These are phyloP conservation scores for Melampsora larici-populina DNA, from an alignment of 1,284 basidiomycete genomes.

Conservation along the genomic window DNA sequence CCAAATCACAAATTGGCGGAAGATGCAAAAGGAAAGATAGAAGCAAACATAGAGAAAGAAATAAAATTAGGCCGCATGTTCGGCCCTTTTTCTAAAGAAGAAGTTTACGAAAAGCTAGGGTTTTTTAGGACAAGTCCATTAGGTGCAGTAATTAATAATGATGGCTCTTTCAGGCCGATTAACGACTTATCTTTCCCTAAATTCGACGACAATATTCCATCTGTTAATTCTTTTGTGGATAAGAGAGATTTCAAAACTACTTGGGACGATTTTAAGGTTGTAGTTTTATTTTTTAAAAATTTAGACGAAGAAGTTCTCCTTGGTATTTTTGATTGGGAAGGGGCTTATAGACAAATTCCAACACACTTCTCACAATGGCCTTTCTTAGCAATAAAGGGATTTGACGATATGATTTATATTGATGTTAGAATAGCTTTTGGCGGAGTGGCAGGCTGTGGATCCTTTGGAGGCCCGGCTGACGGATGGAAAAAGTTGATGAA, in stretches of 20 bases:
- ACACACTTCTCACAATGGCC: neutral
- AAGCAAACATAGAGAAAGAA: too few relatives aligned
- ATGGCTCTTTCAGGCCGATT: neutral
- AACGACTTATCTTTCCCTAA: slow-evolving; percentile 3
- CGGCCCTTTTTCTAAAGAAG: too few relatives aligned
- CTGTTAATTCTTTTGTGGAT: slow-evolving; percentile 4
- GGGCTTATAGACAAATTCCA: slow-evolving; percentile 16
- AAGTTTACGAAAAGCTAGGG: too few relatives aligned
- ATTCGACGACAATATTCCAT: neutral
- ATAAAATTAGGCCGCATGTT: neutral
- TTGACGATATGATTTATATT: neutral
- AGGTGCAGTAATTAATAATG: too few relatives aligned
- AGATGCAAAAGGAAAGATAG: too few relatives aligned
- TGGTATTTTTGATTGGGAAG: slow-evolving; percentile 2
- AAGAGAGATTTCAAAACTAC: neutral
- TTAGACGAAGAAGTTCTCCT: neutral
- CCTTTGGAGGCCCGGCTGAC: neutral
- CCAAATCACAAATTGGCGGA: too few relatives aligned
- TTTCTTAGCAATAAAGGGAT: neutral
- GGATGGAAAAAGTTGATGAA: neutral
- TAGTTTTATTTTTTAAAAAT: neutral
- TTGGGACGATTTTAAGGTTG: slow-evolving; percentile 9
- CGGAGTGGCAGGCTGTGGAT: slow-evolving; percentile 8
- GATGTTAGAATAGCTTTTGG: neutral
- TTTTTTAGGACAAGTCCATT: too few relatives aligned